Evolutionary conservation across 2,329 filamentous ascomycete genomes (phyloP).

Genomic region (Verticillium dahliae): DNA sequence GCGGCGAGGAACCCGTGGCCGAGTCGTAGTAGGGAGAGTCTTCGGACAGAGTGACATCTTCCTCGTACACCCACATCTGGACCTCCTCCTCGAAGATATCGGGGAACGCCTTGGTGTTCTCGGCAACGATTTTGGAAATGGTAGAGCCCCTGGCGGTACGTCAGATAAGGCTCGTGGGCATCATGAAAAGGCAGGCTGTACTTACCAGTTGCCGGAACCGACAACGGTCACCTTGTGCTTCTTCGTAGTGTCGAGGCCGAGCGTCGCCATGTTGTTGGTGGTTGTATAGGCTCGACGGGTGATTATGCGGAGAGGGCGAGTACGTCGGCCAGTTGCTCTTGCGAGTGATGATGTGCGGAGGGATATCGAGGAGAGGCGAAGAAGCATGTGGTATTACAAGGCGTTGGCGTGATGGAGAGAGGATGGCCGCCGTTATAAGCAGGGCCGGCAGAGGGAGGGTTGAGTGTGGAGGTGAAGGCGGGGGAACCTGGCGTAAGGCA

Average conservation of each 20-base stretch:
- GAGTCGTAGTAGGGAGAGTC: constrained; percentile 67
- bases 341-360: background rate
- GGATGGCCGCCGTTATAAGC: background rate
- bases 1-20: constrained; percentile 55
- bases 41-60: constrained; percentile 70
- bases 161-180: background rate
- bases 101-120: constrained; percentile 75
- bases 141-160: constrained; percentile 70
- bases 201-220: constrained; percentile 92
- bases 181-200: background rate
- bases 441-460: background rate
- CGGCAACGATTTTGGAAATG: constrained; percentile 93
- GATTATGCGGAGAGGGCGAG: background rate
- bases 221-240: constrained; percentile 92
- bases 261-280: constrained; percentile 18
- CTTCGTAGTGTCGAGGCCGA: constrained; percentile 46
- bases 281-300: background rate
- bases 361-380: constrained; percentile 6
- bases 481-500: background rate
- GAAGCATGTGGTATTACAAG: constrained; percentile 9
- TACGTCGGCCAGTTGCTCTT: background rate
- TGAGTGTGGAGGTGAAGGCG: background rate
- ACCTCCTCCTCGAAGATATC: constrained; percentile 82
- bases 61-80: constrained; percentile 99
- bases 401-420: background rate